Evolutionary conservation across 352 stramenopile species (phyloP), one percentile per base, ranked within the genome.

Genomic region (Phytophthora idaei): DNA sequence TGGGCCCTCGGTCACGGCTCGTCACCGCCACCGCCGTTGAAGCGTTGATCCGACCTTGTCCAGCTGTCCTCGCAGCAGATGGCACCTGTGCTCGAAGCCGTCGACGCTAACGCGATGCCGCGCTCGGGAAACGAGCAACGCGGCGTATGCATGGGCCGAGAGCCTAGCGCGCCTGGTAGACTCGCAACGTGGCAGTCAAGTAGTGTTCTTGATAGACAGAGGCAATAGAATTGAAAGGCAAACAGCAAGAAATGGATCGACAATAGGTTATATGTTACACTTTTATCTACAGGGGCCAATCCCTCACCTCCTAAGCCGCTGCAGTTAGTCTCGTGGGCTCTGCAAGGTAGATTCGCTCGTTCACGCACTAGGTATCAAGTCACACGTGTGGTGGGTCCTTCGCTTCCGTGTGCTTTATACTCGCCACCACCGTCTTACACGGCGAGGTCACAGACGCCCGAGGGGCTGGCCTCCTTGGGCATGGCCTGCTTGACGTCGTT

Each of bases 251-350:
- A 29, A 5, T 42, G 25, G 61, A 67, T 69, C 32, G 49, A 67
- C 65, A 78, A 83, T 85, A 82, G 72, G 68, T 78, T 83, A 83
- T 86, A 86, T 80, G 58, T 78, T 85, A 85, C 74, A 85, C 44
- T 73, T 68, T 42, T 70, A 61, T 71, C 56, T 78, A 76, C 63
- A 76, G 34, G 37, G 54, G 61, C 48, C 50, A 71, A 66, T 57
- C 25, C 39, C 48, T 77, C 57, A 29, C 42, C 14, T 61, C 42
- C 57, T 52, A 55, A 66, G 54, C 66, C 66, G 42, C 61, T 63
- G 67, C 42, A 70, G 54, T 52, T 32, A 36, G 34, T 52, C 53
- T 65, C 31, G 37, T 44, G 47, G 39, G 53, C 52, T 63, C 62
- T 51, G 62, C 31, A 57, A 15, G 46, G 54, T 55, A 67, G 54